Conservation (phyloP, 1,139 yeast species). For the Suhomyces bokatorum region DNA sequence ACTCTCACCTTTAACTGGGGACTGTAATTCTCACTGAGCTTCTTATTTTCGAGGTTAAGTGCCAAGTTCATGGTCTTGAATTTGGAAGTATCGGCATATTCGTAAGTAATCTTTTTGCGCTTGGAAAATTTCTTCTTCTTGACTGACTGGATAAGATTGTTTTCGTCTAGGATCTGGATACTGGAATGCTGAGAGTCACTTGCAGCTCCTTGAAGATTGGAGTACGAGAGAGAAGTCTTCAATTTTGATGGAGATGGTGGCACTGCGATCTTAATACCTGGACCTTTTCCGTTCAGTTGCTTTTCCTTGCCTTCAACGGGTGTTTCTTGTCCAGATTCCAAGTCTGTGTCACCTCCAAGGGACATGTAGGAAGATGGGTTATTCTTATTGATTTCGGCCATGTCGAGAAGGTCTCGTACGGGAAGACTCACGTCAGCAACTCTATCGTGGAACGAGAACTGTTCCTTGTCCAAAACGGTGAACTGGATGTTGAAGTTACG, state of each 20-base stretch:
- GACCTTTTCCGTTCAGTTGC: neutral
- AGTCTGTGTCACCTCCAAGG: constrained; percentile 1
- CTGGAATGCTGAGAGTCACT: constrained; percentile 15
- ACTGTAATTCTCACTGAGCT: constrained; percentile 37
- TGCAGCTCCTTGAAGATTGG: neutral
- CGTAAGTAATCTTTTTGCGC: constrained; percentile 29
- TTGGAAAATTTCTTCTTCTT: constrained; percentile 32
- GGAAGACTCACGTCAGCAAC: constrained; percentile 67
- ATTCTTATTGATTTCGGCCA: constrained; percentile 1
- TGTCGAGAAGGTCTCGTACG: constrained; percentile 46
- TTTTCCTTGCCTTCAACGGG: neutral
- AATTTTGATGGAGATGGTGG: neutral
- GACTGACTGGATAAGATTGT: constrained; percentile 31
- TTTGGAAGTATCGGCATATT: constrained; percentile 42
- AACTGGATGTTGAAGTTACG: constrained; percentile 64
- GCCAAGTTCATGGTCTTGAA: constrained; percentile 45
- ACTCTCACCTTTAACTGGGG: constrained; percentile 64
- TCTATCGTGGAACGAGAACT: constrained; percentile 76
- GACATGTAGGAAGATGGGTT: constrained; percentile 8
- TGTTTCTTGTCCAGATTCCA: neutral
- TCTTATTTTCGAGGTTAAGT: constrained; percentile 34
- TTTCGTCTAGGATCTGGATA: constrained; percentile 32
- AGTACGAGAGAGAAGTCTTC: neutral
- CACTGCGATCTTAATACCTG: neutral
- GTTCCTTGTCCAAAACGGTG: constrained; percentile 80